Evolutionary conservation across 2,329 filamentous ascomycete species (phyloP).

Genomic region (Tolypocladium paradoxum): DNA sequence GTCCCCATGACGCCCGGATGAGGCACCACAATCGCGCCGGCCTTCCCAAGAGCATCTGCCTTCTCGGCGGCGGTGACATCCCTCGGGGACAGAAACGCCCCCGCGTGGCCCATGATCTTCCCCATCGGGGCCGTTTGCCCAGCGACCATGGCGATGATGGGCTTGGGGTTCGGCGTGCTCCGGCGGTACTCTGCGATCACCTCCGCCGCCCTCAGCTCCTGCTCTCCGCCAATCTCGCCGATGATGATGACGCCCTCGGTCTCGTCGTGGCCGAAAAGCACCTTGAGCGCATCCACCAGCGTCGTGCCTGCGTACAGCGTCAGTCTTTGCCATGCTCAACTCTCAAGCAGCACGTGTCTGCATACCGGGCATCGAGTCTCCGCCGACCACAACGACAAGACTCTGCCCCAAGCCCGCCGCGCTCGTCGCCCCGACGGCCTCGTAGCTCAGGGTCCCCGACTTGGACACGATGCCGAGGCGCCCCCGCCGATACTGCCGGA

Average conservation of each 20-base stretch:
- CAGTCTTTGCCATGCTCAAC: not conserved
- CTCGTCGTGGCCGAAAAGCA: constrained; percentile 57
- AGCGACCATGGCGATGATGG: constrained; percentile 51
- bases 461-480: constrained; percentile 69
- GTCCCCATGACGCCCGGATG: constrained; percentile 27
- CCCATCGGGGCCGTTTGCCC: constrained; percentile 50
- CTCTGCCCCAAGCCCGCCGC: constrained; percentile 67
- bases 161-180: constrained; percentile 50
- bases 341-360: not conserved
- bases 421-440: constrained; percentile 65
- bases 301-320: constrained; percentile 36
- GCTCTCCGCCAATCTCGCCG: constrained; percentile 60
- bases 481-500: constrained; percentile 37
- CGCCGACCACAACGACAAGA: constrained; percentile 67
- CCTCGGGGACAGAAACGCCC: constrained; percentile 38
- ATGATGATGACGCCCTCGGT: constrained; percentile 63
- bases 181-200: constrained; percentile 56
- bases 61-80: constrained; percentile 22
- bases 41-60: constrained; percentile 20
- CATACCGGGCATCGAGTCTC: constrained; percentile 57
- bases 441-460: constrained; percentile 70
- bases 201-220: constrained; percentile 60
- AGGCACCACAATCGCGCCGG: constrained; percentile 25
- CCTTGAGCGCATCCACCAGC: constrained; percentile 56
- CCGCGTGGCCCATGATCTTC: constrained; percentile 62